Evolutionary conservation across 345 rosid species (phyloP).

Genomic region (Lagerstroemia speciosa): DNA sequence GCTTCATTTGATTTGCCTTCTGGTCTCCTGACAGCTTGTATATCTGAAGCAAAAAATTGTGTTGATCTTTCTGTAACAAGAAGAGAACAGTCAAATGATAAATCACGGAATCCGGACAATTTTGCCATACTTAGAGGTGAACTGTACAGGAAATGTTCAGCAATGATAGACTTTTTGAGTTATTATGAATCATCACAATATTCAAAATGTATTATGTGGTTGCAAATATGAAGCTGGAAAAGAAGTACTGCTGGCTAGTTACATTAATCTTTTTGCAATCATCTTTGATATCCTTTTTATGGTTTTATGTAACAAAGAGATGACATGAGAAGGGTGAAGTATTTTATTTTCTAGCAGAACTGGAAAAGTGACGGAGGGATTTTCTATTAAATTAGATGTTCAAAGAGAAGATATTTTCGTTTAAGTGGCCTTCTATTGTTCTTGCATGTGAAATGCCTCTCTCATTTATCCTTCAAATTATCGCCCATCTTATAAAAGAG

Average conservation of each 20-base stretch:
- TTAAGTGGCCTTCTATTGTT: background rate
- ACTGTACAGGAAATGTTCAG: background rate
- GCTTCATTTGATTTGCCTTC: conserved; percentile 91
- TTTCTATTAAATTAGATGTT: background rate
- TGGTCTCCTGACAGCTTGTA: conserved; percentile 67
- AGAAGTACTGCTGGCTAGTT: background rate
- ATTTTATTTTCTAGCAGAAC: background rate
- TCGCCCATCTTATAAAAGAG: background rate
- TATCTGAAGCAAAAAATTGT: conserved; percentile 82
- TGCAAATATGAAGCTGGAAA: background rate
- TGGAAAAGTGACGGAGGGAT: background rate
- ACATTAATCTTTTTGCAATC: background rate
- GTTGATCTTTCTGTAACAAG: conserved; percentile 57
- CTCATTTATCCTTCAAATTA: background rate
- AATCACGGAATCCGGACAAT: conserved; percentile 66
- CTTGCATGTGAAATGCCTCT: background rate
- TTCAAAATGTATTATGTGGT: background rate
- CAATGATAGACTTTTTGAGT: background rate
- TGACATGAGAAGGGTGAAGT: background rate
- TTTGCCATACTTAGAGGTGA: conserved; percentile 90
- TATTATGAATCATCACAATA: background rate
- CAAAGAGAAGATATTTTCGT: background rate
- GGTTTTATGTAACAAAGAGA: background rate
- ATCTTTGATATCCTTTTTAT: background rate
- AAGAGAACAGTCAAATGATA: conserved; percentile 56